Percentiles rank a stretch among this genome's conserved stretches.
These are phyloP conservation scores for Picea sitchensis DNA, from an alignment of 75 land plant species.

Conservation along the genomic window DNA sequence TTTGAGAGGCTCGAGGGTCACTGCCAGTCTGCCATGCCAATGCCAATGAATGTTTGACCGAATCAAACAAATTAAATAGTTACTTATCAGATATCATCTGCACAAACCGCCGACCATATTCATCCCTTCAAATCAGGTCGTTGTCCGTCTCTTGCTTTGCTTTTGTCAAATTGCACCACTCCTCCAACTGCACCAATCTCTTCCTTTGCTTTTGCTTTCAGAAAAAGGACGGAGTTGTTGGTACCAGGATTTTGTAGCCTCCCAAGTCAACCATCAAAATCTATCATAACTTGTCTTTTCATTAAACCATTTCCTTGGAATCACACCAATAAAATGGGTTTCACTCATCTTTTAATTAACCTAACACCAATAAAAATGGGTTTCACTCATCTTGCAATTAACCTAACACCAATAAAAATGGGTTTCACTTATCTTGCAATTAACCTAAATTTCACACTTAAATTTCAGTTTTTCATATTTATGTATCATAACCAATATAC, in stretches of 20 bases:
- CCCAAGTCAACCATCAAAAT: not conserved
- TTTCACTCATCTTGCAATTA: too few relatives aligned
- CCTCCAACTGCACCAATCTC: not conserved
- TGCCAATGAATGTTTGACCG: not conserved
- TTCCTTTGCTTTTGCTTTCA: not conserved
- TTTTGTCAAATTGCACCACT: not conserved
- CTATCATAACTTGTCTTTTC: too few relatives aligned
- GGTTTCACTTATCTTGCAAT: too few relatives aligned
- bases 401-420: too few relatives aligned
- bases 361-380: too few relatives aligned
- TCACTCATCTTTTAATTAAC: too few relatives aligned
- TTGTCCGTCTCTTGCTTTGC: not conserved
- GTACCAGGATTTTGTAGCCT: not conserved
- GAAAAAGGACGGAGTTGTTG: not conserved
- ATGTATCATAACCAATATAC: too few relatives aligned
- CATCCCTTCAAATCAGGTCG: not conserved
- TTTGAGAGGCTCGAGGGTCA: conserved; percentile 1
- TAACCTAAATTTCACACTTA: too few relatives aligned
- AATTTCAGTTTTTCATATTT: too few relatives aligned
- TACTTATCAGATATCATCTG: not conserved
- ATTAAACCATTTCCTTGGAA: too few relatives aligned
- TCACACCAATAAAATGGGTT: too few relatives aligned
- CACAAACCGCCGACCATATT: too few relatives aligned
- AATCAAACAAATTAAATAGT: not conserved
- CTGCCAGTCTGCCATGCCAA: not conserved